Evolutionary conservation across 305 asterid species (phyloP), one percentile per base, ranked within the genome.

Genomic region (Caryopteris hybrid): DNA sequence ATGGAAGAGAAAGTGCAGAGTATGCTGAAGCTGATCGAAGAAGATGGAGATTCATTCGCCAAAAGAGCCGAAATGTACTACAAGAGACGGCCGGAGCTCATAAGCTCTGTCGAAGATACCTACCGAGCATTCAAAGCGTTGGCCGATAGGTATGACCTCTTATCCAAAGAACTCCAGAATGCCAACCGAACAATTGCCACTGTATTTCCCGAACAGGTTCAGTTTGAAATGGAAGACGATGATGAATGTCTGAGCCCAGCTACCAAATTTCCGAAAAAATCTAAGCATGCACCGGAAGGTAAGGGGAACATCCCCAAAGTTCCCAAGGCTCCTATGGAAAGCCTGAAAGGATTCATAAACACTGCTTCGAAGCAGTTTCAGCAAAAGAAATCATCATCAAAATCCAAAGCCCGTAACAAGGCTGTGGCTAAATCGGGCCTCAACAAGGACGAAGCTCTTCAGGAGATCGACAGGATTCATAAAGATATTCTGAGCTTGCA

Each of bases 1-100:
- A 88, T 90, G 97, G 96, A 90, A 62, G 96, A 92, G 25, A 86
- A 91, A 47, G 91, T 86, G 21, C 86, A 85, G 9, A 14, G 53
- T 47, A 85, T 87, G 85, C 79, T 89, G 9, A 87, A 89, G 73
- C 86, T 94, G 36, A 83, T 94, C 10, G 87, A 87, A 78, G 93
- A 94, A 46, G 99, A 91, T 50, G 99, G 97, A 6, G 99, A 94
- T 74, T 91, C 99, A 8, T 94, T 94, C 53, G 96, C 96, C 17
- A 89, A 86, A 68, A 80, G 96, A 68, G 99, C 99, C 3, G 99
- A 94, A 73, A 94, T 94, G 99, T 94, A 94, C 76, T 94, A 91
- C 83, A 94, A 87, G 75, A 81, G 86, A 50, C 75, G 99, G 72
- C 99, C 99, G 16, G 99, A 94, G 78, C 83, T 94, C 60, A 83